These are phyloP conservation scores for Sarocladium brachiariae DNA, from an alignment of 2,329 filamentous ascomycete genomes.

Conservation along the genomic window DNA sequence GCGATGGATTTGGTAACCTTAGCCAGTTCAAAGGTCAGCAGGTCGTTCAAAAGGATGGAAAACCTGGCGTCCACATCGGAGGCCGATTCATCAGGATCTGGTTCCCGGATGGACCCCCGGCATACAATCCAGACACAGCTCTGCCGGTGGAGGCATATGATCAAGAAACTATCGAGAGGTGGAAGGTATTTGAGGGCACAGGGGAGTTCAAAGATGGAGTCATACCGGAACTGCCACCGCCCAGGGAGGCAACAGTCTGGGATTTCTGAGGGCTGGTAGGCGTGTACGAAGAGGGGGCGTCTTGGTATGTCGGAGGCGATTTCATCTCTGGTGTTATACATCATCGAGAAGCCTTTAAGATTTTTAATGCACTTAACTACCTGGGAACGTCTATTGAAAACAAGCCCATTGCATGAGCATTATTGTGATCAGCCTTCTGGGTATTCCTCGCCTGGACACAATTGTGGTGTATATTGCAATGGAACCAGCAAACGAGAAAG, in stretches of 20 bases:
- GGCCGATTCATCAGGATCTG: constrained; percentile 59
- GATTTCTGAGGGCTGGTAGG: constrained; percentile 53
- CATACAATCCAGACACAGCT: constrained; percentile 57
- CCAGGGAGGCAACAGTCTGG: constrained; percentile 67
- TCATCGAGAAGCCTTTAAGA: too few species aligned
- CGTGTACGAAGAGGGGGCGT: too few species aligned
- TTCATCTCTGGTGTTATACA: too few species aligned
- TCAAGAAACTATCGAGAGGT: constrained; percentile 54
- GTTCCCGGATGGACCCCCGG: constrained; percentile 65
- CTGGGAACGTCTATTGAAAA: too few species aligned
- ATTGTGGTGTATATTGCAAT: too few species aligned
- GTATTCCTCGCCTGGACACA: too few species aligned
- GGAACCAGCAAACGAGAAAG: too few species aligned
- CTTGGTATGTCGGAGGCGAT: too few species aligned
- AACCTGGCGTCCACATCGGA: constrained; percentile 44
- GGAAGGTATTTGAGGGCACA: constrained; percentile 55
- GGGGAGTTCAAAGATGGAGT: constrained; percentile 63
- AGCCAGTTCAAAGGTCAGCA: constrained; percentile 56
- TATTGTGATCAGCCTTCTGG: too few species aligned
- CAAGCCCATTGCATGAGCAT: too few species aligned
- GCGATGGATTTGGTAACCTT: constrained; percentile 38
- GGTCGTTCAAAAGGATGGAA: constrained; percentile 48
- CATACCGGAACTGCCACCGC: constrained; percentile 73
- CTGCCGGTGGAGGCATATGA: constrained; percentile 49
- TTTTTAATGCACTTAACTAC: too few species aligned